Evolutionary conservation across 2,329 filamentous ascomycete species (phyloP), one percentile per base, ranked within the genome.

Genomic region (Laburnicola sp.): DNA sequence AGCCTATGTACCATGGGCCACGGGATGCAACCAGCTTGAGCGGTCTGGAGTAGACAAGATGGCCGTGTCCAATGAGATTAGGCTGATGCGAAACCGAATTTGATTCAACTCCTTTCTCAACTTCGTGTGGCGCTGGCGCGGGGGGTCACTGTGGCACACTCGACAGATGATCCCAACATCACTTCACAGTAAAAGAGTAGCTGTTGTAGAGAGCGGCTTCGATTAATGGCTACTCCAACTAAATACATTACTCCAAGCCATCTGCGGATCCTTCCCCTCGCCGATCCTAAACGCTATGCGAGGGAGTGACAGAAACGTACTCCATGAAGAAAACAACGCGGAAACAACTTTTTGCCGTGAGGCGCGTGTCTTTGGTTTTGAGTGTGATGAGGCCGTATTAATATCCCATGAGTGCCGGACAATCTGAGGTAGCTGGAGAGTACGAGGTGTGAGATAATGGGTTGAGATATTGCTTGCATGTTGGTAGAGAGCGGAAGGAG

Each of bases 301-400:
- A 49, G 37, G 25, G 46, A 43, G 22, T 16, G 46, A 49, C 30
- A 37, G 28, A 34, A 42, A 8, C 10, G 9, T 30, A 32, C 6
- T 26, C 34, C 31, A 28, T 22, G 30, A 42, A 27, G n/a, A 16
- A 48, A 41, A 36, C 4, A 10, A 35, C 11, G 40, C 21, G 16
- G 16, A 16, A 28, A 27, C 27, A 23, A 48, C 43, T 43, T 63
- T 59, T 59, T 58, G 58, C 60, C 58, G 60, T 46, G 60, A 58
- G 60, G 58, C 60, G 43, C 53, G 54, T 50, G 47, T 57, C 46
- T 60, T 56, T 63, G 51, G 54, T 58, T 52, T 56, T 56, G 43
- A 21, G 27, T 53, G 21, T 47, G 41, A 42, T n/a, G n/a, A 35
- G 16, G 32, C 44, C 47, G 30, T n/a, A 36, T 62, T 52, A 23